phyloP scores from a whole-genome alignment of 2,329 filamentous ascomycete genomes.

The Aspergillus alliaceus region DNA sequence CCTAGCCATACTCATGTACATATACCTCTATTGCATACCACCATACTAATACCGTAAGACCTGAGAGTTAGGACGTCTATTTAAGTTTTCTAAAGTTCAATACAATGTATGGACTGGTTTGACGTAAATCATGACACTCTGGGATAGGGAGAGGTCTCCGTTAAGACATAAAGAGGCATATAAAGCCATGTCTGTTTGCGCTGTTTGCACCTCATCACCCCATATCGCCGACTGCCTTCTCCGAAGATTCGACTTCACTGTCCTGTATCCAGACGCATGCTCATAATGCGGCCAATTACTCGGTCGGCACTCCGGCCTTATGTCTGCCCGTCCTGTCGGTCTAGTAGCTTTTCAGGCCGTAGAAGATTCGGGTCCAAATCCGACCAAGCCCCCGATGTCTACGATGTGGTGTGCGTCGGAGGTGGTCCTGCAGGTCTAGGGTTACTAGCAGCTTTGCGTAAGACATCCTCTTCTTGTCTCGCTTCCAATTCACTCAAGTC shows the following conservation, averaged over 20 bases:
- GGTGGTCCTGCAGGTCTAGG: conserved; percentile 88
- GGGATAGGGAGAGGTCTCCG: no score
- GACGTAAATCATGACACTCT: not conserved
- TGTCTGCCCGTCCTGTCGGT: conserved; percentile 42
- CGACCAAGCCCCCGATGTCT: conserved; percentile 64
- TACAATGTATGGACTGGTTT: not conserved
- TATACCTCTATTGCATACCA: no score
- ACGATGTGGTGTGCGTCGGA: conserved; percentile 89
- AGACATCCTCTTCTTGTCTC: conserved; percentile 23
- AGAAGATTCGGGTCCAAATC: conserved; percentile 37
- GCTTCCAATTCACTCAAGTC: not conserved
- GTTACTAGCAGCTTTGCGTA: conserved; percentile 74
- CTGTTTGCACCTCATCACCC: conserved; percentile 20
- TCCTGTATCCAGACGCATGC: not conserved
- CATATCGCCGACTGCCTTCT: conserved; percentile 6
- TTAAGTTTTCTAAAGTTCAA: not conserved
- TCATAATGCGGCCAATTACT: conserved; percentile 36
- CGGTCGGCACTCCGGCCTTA: conserved; percentile 37
- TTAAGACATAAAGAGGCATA: no score
- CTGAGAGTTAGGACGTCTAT: no score
- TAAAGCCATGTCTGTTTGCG: conserved; percentile 2
- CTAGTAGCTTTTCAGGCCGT: conserved; percentile 19
- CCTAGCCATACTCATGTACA: no score
- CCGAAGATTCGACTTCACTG: conserved; percentile 6
- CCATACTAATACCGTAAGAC: no score